Evolutionary conservation across 106 monocot species (phyloP), one percentile per base, ranked within the genome.

Genomic region (Platanthera guangdongensis): DNA sequence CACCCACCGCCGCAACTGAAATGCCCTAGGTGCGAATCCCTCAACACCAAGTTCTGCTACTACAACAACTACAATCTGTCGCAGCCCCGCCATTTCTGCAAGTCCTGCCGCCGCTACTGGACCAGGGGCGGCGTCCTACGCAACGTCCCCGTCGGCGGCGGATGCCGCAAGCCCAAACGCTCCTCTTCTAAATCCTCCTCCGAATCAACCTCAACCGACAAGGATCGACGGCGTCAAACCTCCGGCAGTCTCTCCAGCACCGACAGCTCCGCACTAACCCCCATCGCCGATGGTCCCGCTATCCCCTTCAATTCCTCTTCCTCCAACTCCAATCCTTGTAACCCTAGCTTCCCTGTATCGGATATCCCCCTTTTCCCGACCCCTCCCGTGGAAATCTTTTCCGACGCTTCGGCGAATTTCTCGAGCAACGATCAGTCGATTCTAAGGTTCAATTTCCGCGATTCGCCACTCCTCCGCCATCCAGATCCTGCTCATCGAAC

Each of bases 81-180:
- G 0, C 90, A 90, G 77, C 90, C 90, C 49, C 86, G 89, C 57
- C 89, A 89, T 80, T 86, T 86, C 84, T 89, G 87, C 80, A 87
- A 86, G 76, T 80, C 90, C 51, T 91, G 90, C 83, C 93, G 93
- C 52, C 90, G 93, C 46, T 93, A 93, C 82, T 93, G 93, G 93
- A 93, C 93, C 77, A 87, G 84, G 45, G 93, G 93, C 39, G 93
- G 93, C 72, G 90, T 83, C 63, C 81, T 93, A 53, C 90, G 93
- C 75, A 93, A 93, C 93, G 90, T 93, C 75, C 93, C 93, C 71
- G 83, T 93, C 71, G 93, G 93, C 47, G 93, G 93, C 6, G 90
- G 88, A 55, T 85, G 85, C 86, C 92, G 89, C 60, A 88, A 92
- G 62, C 76, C 83, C 86, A 82, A 83, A 14, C 49, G 74, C 65